Evolutionary conservation across 2,329 filamentous ascomycete genomes (phyloP).

Genomic region (Ophiostoma novo-ulmi): DNA sequence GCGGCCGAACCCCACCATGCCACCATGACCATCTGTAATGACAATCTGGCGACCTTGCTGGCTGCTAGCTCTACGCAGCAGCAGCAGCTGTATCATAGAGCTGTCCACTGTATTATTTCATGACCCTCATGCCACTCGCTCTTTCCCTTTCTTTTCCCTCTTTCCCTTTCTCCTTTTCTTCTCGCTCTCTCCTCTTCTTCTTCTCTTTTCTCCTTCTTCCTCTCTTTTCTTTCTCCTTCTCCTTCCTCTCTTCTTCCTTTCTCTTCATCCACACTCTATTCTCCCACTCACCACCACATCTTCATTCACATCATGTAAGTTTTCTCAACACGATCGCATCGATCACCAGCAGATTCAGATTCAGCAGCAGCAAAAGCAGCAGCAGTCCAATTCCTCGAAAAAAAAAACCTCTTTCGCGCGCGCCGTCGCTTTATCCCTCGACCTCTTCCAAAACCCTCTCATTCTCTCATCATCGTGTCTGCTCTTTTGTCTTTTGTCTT

Average conservation of each 20-base stretch:
- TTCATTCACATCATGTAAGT: conserved; percentile 15
- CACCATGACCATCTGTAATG: conserved; percentile 13
- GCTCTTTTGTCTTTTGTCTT: not conserved
- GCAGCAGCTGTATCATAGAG: not conserved
- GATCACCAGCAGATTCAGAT: conserved; percentile 1
- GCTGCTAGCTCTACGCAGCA: not conserved
- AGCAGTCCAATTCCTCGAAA: not conserved
- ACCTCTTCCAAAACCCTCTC: not conserved
- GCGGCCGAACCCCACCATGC: conserved; percentile 16
- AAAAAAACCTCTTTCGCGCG: not conserved
- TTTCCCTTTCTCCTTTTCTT: not conserved
- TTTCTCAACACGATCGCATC: not conserved
- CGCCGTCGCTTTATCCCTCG: conserved; percentile 3
- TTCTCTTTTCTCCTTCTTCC: not conserved
- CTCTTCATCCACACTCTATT: not conserved
- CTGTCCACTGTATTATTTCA: conserved; percentile 15
- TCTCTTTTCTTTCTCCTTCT: not conserved
- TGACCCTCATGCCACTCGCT: conserved; percentile 13
- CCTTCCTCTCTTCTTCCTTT: not conserved
- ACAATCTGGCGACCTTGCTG: not conserved
- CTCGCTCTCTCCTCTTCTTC: not conserved
- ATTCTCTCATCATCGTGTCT: not conserved
- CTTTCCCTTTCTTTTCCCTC: conserved; percentile 5
- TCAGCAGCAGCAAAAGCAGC: not conserved
- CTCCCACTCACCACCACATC: conserved; percentile 1